Percentiles rank a stretch among this genome's conserved stretches.
These are phyloP conservation scores for Gnaphalium uliginosum DNA, from an alignment of 129 eudicot species.

Conservation along the genomic window DNA sequence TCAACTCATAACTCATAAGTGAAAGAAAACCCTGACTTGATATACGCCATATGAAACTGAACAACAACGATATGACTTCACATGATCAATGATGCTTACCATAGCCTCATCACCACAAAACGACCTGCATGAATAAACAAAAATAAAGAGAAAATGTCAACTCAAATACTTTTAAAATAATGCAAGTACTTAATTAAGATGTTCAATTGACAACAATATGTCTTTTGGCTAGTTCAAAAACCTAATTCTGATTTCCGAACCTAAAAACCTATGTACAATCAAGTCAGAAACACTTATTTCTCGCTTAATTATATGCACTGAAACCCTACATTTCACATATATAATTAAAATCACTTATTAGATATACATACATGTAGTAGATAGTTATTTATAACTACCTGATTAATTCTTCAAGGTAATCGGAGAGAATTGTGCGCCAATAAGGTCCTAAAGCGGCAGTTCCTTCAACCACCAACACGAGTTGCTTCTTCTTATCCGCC, in stretches of 20 bases:
- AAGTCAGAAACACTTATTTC: background rate
- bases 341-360: background rate
- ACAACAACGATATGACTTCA: no score
- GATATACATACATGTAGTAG: background rate
- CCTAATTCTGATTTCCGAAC: background rate
- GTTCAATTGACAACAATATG: background rate
- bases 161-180: background rate
- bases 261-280: background rate
- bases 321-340: background rate
- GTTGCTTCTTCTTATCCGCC: slow-evolving; percentile 56
- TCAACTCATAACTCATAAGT: background rate
- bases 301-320: no score
- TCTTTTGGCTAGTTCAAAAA: background rate
- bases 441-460: slow-evolving; percentile 73
- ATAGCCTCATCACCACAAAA: slow-evolving; percentile 5
- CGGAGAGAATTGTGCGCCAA: slow-evolving; percentile 65
- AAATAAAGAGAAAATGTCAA: background rate
- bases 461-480: slow-evolving; percentile 79
- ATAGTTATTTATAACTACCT: slow-evolving; percentile 34
- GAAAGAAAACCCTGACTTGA: background rate
- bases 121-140: slow-evolving; percentile 3
- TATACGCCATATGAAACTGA: no score
- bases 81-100: slow-evolving; percentile 2
- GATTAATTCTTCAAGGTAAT: slow-evolving; percentile 58
- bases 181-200: background rate